Percentiles rank a stretch among this genome's conserved stretches.
These are phyloP conservation scores for Chlorella sp. DNA, from an alignment of 139 green algal species.

Conservation along the genomic window DNA sequence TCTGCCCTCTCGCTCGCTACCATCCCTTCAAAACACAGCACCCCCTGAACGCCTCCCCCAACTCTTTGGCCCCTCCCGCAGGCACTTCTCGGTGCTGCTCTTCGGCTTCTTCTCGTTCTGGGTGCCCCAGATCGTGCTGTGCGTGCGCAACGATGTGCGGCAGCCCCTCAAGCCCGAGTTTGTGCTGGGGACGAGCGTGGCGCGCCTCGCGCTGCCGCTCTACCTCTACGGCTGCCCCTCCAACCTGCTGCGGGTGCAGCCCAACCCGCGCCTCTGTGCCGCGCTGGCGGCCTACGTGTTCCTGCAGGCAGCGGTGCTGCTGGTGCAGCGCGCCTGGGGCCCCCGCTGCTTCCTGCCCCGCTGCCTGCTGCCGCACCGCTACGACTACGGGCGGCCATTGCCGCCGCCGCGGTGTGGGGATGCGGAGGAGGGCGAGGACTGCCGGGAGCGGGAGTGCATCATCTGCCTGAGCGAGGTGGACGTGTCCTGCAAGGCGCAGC, in stretches of 20 bases:
- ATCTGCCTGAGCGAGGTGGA: conserved; percentile 55
- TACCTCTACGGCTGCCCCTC: conserved; percentile 80
- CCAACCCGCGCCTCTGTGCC: conserved; percentile 49
- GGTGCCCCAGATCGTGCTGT: conserved; percentile 88
- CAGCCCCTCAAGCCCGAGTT: conserved; percentile 81
- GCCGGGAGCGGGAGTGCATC: not conserved
- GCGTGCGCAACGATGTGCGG: conserved; percentile 54
- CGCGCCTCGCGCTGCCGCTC: conserved; percentile 70
- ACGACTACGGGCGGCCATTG: conserved; percentile 76
- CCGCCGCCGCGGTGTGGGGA: not conserved
- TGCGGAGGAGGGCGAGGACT: not conserved
- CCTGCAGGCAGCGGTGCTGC: conserved; percentile 70
- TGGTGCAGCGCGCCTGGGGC: conserved; percentile 73
- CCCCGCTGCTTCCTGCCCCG: conserved; percentile 69
- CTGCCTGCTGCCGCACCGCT: conserved; percentile 53
- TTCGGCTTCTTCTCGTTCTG: conserved; percentile 82
- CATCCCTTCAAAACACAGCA: not conserved
- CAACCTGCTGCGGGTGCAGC: conserved; percentile 67
- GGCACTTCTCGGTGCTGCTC: conserved; percentile 53
- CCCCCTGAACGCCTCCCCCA: not conserved
- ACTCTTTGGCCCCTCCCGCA: not conserved
- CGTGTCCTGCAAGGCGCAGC: conserved; percentile 26
- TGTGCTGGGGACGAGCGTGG: conserved; percentile 78
- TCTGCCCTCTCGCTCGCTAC: not conserved
- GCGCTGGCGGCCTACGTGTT: conserved; percentile 60